These are phyloP conservation scores for Cystobasidium slooffiae DNA, from an alignment of 1,284 basidiomycete species.

Conservation along the genomic window DNA sequence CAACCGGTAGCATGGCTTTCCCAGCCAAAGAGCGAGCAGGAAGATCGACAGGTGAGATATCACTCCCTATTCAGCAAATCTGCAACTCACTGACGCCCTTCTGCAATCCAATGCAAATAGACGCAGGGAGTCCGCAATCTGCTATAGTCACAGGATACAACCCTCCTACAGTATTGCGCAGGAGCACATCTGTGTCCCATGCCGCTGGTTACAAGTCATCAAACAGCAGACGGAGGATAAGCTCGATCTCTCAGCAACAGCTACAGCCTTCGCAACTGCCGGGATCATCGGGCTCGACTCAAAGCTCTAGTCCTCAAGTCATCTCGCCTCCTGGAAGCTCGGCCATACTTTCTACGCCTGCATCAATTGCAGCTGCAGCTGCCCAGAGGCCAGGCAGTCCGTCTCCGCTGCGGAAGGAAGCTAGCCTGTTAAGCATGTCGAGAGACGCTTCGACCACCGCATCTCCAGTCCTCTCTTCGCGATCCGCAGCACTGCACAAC, in stretches of 20 bases:
- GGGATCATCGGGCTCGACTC: no score
- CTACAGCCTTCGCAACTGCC: neutral
- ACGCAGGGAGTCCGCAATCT: neutral
- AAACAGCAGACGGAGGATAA: constrained; percentile 26
- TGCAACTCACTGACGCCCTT: neutral
- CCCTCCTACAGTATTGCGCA: neutral
- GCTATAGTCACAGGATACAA: no score
- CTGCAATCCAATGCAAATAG: neutral
- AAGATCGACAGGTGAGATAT: neutral
- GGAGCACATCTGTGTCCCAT: constrained; percentile 18
- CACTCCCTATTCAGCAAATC: neutral
- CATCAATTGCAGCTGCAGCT: constrained; percentile 1
- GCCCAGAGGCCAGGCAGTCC: constrained; percentile 20
- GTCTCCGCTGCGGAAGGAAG: constrained; percentile 32
- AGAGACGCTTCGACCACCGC: constrained; percentile 9
- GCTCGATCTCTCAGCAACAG: constrained; percentile 31
- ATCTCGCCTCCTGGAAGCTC: neutral
- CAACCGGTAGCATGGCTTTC: neutral
- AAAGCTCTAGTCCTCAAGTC: neutral
- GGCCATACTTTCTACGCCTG: neutral
- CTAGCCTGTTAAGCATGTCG: constrained; percentile 32
- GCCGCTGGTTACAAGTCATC: constrained; percentile 20
- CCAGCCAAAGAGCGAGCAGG: neutral
- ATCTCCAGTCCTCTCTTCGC: neutral
- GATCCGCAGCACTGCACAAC: neutral